Percentiles rank a stretch among this genome's conserved stretches.
Evolutionary conservation across 768 basidiomycete genomes (phyloP).

Genomic region (Leccinum subtestaceum): DNA sequence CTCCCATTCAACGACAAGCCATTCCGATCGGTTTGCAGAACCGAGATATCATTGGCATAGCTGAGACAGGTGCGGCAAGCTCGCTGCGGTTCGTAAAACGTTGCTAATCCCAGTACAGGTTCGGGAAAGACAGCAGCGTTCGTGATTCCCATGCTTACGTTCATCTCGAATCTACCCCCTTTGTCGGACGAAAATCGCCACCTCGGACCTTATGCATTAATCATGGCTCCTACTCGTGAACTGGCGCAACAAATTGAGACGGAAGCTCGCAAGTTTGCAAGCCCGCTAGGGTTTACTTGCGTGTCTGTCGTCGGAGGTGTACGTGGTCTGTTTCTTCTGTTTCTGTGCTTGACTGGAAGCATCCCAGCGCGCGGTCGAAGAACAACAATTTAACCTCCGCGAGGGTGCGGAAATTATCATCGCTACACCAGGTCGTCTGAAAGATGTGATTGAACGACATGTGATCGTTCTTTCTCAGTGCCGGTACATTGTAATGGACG

Average conservation of each 20-base stretch:
- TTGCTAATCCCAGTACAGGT: slow-evolving; percentile 45
- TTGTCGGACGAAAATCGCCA: slow-evolving; percentile 93
- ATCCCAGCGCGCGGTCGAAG: slow-evolving; percentile 81
- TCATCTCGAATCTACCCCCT: slow-evolving; percentile 82
- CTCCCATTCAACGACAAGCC: slow-evolving; percentile 95
- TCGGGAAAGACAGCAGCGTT: slow-evolving; percentile 99
- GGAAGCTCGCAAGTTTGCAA: slow-evolving; percentile 89
- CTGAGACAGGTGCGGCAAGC: slow-evolving; percentile 79
- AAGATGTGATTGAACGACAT: slow-evolving; percentile 95
- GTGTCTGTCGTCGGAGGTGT: slow-evolving; percentile 99
- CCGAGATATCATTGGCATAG: slow-evolving; percentile 96
- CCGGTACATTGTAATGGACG: slow-evolving; percentile 99
- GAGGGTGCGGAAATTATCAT: slow-evolving; percentile 99
- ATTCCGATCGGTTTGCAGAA: slow-evolving; percentile 98
- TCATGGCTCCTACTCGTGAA: slow-evolving; percentile 96
- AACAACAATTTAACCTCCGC: slow-evolving; percentile 97
- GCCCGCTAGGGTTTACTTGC: slow-evolving; percentile 85
- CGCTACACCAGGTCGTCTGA: slow-evolving; percentile 96
- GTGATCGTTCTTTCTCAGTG: slow-evolving; percentile 96
- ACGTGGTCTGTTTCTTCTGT: slow-evolving; percentile 16
- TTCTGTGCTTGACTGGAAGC: slow-evolving; percentile 12
- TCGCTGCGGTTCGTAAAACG: not conserved
- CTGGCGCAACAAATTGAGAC: slow-evolving; percentile 95
- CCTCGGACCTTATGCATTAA: slow-evolving; percentile 89
- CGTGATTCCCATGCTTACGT: slow-evolving; percentile 96